Conservation (phyloP, 495 filamentous ascomycete species). For the Endocarpon pusillum region DNA sequence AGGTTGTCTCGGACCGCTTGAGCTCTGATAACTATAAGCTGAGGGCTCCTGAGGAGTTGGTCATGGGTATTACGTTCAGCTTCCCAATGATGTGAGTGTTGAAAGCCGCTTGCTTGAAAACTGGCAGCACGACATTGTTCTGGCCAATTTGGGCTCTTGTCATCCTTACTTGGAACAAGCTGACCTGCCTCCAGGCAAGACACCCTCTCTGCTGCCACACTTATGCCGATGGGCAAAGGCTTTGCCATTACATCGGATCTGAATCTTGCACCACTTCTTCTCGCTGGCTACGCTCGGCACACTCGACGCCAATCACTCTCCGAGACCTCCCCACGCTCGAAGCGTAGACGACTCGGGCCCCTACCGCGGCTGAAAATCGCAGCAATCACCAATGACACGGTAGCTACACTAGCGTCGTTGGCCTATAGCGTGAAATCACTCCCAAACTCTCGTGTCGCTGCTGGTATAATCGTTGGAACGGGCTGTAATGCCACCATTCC, state of each 20-base stretch:
- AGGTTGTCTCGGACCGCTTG: slow-evolving; percentile 44
- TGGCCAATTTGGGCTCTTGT: not conserved
- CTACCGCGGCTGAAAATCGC: slow-evolving; percentile 52
- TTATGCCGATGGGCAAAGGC: slow-evolving; percentile 82
- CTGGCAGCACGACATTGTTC: not conserved
- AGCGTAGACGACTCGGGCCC: slow-evolving; percentile 28
- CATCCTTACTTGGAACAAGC: not conserved
- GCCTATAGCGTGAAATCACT: slow-evolving; percentile 46
- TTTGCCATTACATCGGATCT: slow-evolving; percentile 60
- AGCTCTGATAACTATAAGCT: slow-evolving; percentile 23
- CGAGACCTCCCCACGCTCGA: slow-evolving; percentile 26
- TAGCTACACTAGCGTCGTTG: slow-evolving; percentile 62
- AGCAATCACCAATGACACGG: slow-evolving; percentile 68
- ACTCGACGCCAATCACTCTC: slow-evolving; percentile 25
- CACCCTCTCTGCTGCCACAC: slow-evolving; percentile 52
- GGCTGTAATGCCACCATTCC: slow-evolving; percentile 73
- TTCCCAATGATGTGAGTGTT: slow-evolving; percentile 61
- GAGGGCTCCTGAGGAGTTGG: slow-evolving; percentile 35
- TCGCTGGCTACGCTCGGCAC: slow-evolving; percentile 49
- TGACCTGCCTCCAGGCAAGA: slow-evolving; percentile 38
- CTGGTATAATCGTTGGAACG: slow-evolving; percentile 70
- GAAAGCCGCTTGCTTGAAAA: not conserved
- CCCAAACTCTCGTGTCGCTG: slow-evolving; percentile 53
- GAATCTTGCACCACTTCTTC: slow-evolving; percentile 51
- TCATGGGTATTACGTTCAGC: slow-evolving; percentile 72